phyloP scores from a whole-genome alignment of 768 basidiomycete species.

The Rhodotorula kratochvilovae region DNA sequence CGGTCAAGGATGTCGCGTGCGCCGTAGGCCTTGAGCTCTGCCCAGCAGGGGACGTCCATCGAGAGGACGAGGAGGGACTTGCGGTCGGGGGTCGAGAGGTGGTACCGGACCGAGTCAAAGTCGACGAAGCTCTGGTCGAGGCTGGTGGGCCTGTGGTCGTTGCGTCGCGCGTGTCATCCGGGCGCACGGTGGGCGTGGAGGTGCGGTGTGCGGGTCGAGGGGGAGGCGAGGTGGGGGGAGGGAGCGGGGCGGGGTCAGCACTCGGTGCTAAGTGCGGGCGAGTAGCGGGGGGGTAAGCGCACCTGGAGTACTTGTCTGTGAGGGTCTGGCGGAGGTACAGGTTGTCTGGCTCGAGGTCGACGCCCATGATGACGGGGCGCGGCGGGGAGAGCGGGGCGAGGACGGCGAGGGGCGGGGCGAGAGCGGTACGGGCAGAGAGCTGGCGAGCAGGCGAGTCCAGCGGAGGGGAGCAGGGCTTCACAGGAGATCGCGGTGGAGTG shows the following conservation, averaged over 20 bases:
- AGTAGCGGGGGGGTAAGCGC: constrained; percentile 43
- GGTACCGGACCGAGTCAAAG: constrained; percentile 94
- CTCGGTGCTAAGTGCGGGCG: constrained; percentile 15
- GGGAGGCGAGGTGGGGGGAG: neutral
- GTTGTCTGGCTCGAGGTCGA: constrained; percentile 34
- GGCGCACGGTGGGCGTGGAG: neutral
- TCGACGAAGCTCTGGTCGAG: constrained; percentile 96
- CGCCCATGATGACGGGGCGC: neutral
- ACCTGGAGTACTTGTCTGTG: constrained; percentile 81
- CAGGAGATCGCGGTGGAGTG: no score
- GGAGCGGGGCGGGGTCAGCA: neutral
- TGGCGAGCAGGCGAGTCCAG: no score
- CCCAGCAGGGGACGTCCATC: constrained; percentile 93
- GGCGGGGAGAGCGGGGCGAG: neutral
- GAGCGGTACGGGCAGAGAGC: neutral
- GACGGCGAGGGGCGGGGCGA: neutral
- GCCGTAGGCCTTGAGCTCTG: constrained; percentile 81
- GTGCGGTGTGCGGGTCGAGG: neutral
- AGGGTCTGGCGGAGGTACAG: constrained; percentile 54
- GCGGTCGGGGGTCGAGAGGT: constrained; percentile 77
- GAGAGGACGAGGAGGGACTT: constrained; percentile 67
- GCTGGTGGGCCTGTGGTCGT: constrained; percentile 65
- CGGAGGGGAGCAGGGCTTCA: no score
- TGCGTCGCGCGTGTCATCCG: neutral
- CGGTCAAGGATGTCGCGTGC: constrained; percentile 70